Base-by-base conservation (phyloP, 2,329 filamentous ascomycete genomes). In the Atkinsonella texensis region DNA sequence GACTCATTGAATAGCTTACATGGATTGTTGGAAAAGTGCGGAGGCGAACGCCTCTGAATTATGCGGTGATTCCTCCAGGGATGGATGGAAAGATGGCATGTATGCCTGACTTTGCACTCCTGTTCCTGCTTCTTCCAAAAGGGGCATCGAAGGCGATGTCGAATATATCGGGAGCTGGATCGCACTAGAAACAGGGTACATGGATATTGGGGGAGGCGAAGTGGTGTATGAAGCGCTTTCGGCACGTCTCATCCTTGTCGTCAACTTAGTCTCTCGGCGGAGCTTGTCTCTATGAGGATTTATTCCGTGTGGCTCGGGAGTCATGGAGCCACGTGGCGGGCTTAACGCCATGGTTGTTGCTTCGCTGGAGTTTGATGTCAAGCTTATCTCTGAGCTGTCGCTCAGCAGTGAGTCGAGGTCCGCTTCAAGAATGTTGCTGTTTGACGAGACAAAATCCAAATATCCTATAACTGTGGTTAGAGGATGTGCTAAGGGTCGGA, bases 271-370 rank as follows among this genome's bases (percentile, higher is more conserved):
- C 57, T 80, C 77, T 57, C 80, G 71, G 52, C 81, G 74, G 44
- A 71, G 75, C 57, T 76, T 76, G 57, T 83, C 79, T 54, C 74
- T 72, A 59, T 83, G 79, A 53, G 79, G 73, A 67, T 80, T 83
- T 42, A 83, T 62, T 59, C 81, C 79, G 55, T 80, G 74, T 62
- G 83, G 79, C 61, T 83, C 79, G 7, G 77, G 68, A 6, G 77
- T 79, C 60, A 82, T 70, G 39, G 68, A 69, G 45, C 67, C 66
- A 55, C 74, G 72, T 6, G 79, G 77, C 28, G 80, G 79, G 65
- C 80, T 84, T 20, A 74, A 74, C 40, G 79, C 80, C 46, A 74
- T 65, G 20, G 77, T 80, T 64, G 74, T 70, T 28, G 76, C 71
- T 39, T 66, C 67, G 52, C 66, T 70, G 23, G 74, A 73, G 38